Evolutionary conservation across 495 filamentous ascomycete species (phyloP).

Genomic region (Podospora appendiculata): DNA sequence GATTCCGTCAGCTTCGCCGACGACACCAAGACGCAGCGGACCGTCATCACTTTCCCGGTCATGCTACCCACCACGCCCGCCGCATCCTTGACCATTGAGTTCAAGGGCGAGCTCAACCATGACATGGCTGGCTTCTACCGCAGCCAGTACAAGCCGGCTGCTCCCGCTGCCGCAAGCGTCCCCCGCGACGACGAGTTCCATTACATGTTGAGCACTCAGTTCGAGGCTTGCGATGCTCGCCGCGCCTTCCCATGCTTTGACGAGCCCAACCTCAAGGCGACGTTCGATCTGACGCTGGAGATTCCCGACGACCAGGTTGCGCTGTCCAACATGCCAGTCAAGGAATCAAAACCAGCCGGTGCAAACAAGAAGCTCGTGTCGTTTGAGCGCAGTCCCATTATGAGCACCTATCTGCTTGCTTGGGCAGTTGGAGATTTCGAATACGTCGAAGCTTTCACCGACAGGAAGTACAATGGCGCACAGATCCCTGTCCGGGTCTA

Average conservation of each 20-base stretch:
- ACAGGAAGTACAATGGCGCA: conserved; percentile 81
- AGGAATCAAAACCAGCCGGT: conserved; percentile 51
- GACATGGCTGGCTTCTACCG: conserved; percentile 96
- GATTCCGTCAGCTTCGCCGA: conserved; percentile 63
- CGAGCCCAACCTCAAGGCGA: conserved; percentile 93
- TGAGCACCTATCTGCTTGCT: conserved; percentile 96
- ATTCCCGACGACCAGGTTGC: conserved; percentile 80
- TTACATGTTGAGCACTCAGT: conserved; percentile 95
- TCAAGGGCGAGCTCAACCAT: conserved; percentile 83
- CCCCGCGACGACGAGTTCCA: conserved; percentile 71
- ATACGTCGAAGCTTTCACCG: conserved; percentile 84
- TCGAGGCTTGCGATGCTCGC: conserved; percentile 91
- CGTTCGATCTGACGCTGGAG: conserved; percentile 88
- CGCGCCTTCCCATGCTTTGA: conserved; percentile 96
- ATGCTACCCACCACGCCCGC: conserved; percentile 55
- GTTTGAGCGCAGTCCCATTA: conserved; percentile 81
- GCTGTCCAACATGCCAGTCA: conserved; percentile 89
- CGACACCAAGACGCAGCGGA: conserved; percentile 72
- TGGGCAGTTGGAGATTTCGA: conserved; percentile 98
- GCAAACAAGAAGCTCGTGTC: conserved; percentile 66
- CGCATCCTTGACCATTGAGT: conserved; percentile 62
- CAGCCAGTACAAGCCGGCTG: conserved; percentile 81
- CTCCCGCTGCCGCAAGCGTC: conserved; percentile 58
- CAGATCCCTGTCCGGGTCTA: conserved; percentile 91
- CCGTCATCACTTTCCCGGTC: conserved; percentile 61